These are phyloP conservation scores for Termitomyces sp. DNA, from an alignment of 768 basidiomycete species.

Conservation along the genomic window DNA sequence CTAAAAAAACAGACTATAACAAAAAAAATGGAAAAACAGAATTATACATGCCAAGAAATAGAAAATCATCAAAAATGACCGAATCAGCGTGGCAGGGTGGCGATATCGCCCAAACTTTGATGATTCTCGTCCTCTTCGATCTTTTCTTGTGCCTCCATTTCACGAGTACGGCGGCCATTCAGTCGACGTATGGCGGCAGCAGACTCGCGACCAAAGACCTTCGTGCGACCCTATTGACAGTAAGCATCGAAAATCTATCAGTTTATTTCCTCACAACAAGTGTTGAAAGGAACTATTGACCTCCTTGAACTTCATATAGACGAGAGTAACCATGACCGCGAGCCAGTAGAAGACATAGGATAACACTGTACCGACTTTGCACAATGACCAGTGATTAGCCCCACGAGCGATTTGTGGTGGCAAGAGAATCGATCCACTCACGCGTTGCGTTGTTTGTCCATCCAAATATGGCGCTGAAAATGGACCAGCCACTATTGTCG, in stretches of 20 bases:
- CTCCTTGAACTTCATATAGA: slow-evolving; percentile 62
- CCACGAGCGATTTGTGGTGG: not conserved
- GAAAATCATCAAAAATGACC: not conserved
- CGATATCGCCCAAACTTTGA: not conserved
- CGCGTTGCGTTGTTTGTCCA: slow-evolving; percentile 83
- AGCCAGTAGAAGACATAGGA: slow-evolving; percentile 93
- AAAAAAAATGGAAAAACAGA: not conserved
- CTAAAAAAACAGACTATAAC: not conserved
- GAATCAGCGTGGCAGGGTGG: not conserved
- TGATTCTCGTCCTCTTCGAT: not conserved
- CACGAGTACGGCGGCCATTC: slow-evolving; percentile 12
- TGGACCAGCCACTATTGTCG: slow-evolving; percentile 58
- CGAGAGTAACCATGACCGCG: slow-evolving; percentile 61
- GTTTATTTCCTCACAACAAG: not conserved
- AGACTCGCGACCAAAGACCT: slow-evolving; percentile 50
- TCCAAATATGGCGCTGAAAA: slow-evolving; percentile 83
- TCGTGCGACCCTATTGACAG: slow-evolving; percentile 52
- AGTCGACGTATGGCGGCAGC: slow-evolving; percentile 34
- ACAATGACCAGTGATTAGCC: not conserved
- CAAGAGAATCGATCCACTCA: slow-evolving; percentile 21
- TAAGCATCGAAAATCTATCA: not conserved
- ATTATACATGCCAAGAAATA: not conserved
- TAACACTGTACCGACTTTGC: slow-evolving; percentile 67
- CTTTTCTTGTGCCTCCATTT: not conserved
- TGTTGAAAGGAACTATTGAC: slow-evolving; percentile 19